These are phyloP conservation scores for Geranomyces michiganensis DNA, from an alignment of 192 early-diverging fungal species.

Conservation along the genomic window DNA sequence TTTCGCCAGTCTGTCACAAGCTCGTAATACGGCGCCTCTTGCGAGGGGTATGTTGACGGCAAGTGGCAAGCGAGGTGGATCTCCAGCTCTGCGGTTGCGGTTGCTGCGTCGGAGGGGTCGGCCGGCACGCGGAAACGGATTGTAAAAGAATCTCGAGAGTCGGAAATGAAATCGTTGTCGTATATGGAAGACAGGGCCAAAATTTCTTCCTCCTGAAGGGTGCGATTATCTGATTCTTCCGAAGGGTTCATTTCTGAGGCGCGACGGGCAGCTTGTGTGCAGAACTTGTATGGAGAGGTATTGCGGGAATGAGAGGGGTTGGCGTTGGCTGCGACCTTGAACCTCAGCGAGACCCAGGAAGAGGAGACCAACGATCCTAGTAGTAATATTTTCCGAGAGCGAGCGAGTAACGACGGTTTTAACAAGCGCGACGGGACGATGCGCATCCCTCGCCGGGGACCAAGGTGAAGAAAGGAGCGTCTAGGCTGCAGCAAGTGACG, in stretches of 20 bases:
- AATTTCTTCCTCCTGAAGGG: slow-evolving; percentile 35
- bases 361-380: no score
- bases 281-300: no score
- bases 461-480: no score
- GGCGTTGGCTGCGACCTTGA: no score
- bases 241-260: not conserved
- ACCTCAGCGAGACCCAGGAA: no score
- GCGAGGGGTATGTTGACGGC: slow-evolving; percentile 32
- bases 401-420: no score
- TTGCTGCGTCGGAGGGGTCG: not conserved
- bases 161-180: slow-evolving; percentile 20
- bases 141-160: not conserved
- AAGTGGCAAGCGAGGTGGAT: slow-evolving; percentile 22
- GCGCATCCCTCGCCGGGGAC: no score
- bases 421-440: no score
- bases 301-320: no score
- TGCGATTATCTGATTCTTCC: slow-evolving; percentile 7
- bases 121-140: slow-evolving; percentile 13
- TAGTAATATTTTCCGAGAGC: no score
- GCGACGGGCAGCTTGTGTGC: no score
- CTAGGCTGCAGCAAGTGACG: no score
- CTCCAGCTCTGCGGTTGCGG: not conserved
- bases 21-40: slow-evolving; percentile 30
- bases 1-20: slow-evolving; percentile 19
- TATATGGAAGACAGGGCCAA: slow-evolving; percentile 38